phyloP scores from a whole-genome alignment of 2,329 filamentous ascomycete species.

The Lasiodiplodia theobromae region DNA sequence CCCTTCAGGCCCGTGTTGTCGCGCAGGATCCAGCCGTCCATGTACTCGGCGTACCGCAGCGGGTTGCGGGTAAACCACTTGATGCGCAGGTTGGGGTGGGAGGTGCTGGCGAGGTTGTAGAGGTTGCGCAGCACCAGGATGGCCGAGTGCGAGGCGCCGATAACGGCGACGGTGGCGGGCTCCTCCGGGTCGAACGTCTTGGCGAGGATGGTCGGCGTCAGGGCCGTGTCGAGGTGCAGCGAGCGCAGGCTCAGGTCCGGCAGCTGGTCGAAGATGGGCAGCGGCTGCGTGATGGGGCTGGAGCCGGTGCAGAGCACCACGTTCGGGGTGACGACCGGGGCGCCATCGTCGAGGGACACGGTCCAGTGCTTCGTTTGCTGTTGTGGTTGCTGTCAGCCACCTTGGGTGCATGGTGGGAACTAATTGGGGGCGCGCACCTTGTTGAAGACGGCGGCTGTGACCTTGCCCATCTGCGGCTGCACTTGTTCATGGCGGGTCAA shows the following conservation, averaged over 20 bases:
- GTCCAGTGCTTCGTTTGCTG: conserved; percentile 45
- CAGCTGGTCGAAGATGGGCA: conserved; percentile 46
- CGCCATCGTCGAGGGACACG: conserved; percentile 42
- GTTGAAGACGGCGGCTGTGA: conserved; percentile 51
- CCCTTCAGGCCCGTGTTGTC: conserved; percentile 73
- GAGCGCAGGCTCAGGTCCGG: conserved; percentile 48
- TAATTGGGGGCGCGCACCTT: conserved; percentile 30
- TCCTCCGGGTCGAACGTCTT: conserved; percentile 47
- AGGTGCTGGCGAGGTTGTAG: conserved; percentile 58
- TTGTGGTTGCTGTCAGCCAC: not conserved
- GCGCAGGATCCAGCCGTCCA: conserved; percentile 68
- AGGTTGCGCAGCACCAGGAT: conserved; percentile 69
- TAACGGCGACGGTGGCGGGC: conserved; percentile 59
- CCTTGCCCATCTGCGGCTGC: conserved; percentile 47
- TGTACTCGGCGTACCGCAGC: conserved; percentile 67
- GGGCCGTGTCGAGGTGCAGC: conserved; percentile 62
- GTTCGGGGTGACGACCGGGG: conserved; percentile 49
- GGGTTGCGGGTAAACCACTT: conserved; percentile 69
- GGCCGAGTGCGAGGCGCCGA: conserved; percentile 69
- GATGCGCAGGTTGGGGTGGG: conserved; percentile 62
- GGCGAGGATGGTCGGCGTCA: conserved; percentile 60
- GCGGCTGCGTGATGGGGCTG: conserved; percentile 53
- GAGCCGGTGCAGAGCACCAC: conserved; percentile 68
- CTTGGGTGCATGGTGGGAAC: not conserved
- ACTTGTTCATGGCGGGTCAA: conserved; percentile 51